Percentiles rank a stretch among this genome's conserved stretches.
These are phyloP conservation scores for Saccharomyces hybrid DNA, from an alignment of 1,139 yeast species.

Conservation along the genomic window DNA sequence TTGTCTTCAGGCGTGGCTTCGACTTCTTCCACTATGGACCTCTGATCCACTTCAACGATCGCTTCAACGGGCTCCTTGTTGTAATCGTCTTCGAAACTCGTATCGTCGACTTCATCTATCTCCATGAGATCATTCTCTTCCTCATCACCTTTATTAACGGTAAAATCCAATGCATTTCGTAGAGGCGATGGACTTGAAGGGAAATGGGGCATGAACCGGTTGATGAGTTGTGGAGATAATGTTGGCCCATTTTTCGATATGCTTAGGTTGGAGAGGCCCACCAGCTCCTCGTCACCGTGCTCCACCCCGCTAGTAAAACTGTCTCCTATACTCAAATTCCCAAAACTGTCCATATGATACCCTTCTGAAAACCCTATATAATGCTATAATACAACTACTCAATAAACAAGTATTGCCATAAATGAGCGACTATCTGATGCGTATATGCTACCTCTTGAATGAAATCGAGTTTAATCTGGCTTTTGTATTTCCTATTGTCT, in stretches of 20 bases:
- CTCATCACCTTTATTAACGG: slow-evolving; percentile 7
- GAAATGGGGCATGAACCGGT: slow-evolving; percentile 12
- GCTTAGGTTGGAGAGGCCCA: slow-evolving; percentile 15
- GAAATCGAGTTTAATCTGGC: not conserved
- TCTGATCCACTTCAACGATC: not conserved
- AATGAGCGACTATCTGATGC: not conserved
- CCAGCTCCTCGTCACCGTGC: slow-evolving; percentile 12
- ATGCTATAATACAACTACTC: not conserved
- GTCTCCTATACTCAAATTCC: slow-evolving; percentile 12
- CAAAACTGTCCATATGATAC: slow-evolving; percentile 9
- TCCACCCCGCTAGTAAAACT: slow-evolving; percentile 9
- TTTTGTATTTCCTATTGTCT: not conserved
- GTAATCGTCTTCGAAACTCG: not conserved
- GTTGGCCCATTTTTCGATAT: slow-evolving; percentile 10
- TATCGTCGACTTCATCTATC: slow-evolving; percentile 6
- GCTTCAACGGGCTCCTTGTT: slow-evolving; percentile 1
- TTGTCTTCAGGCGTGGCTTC: not conserved
- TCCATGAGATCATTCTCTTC: slow-evolving; percentile 2
- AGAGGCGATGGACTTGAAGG: slow-evolving; percentile 21
- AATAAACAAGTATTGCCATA: not conserved
- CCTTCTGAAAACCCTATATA: not conserved
- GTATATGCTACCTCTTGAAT: not conserved
- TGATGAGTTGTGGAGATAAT: slow-evolving; percentile 7
- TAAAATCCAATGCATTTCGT: slow-evolving; percentile 8
- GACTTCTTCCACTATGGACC: not conserved